Base-by-base conservation (phyloP, 805 yeast genomes). In the Candida boidinii region DNA sequence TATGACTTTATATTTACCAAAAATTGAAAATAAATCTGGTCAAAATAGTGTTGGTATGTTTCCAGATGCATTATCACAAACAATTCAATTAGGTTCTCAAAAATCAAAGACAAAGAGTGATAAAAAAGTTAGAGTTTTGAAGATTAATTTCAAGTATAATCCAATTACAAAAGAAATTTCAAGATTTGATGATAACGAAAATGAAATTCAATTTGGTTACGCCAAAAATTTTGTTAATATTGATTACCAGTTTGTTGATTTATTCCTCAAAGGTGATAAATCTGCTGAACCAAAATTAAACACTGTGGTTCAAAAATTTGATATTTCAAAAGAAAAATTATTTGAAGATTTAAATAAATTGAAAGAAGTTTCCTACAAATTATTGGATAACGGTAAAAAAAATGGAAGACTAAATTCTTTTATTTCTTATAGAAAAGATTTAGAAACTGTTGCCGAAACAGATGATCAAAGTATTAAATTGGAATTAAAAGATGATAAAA, bases 1-100 rank as follows among this genome's bases (percentile, higher is more conserved):
- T 0, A 58, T 73, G 16, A 85, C 96, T 0, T 66, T 78, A 1
- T 90, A 88, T 49, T 66, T 80, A 16, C 90, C 94, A 0, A 81
- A 76, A 27, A 60, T 62, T 1, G 35, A 38, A 4, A 39, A 54
- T 0, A 78, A 79, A 23, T 63, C 66, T 2, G n/a, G n/a, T n/a
- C n/a, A n/a, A n/a, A n/a, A n/a, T n/a, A 72, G 75, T 0, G 53
- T 66, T 8, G 75, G 81, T 35, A 79, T 88, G 90, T 58, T 88
- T 2, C 95, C 96, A 0, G 46, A 51, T 9, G 46, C 65, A 0
- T 60, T 80, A 35, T 62, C 78, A 2, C 55, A 66, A 3, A 38
- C 62, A 4, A 68, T 53, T 32, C 57, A 59, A 35, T 38, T 59
- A 11, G 58, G 60, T 10, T 76, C 80, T 5, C 54, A 77, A 33